Percentiles rank a stretch among this genome's conserved stretches.
Evolutionary conservation across 1,139 yeast species (phyloP).

Genomic region (Meyerozyma guilliermondii): DNA sequence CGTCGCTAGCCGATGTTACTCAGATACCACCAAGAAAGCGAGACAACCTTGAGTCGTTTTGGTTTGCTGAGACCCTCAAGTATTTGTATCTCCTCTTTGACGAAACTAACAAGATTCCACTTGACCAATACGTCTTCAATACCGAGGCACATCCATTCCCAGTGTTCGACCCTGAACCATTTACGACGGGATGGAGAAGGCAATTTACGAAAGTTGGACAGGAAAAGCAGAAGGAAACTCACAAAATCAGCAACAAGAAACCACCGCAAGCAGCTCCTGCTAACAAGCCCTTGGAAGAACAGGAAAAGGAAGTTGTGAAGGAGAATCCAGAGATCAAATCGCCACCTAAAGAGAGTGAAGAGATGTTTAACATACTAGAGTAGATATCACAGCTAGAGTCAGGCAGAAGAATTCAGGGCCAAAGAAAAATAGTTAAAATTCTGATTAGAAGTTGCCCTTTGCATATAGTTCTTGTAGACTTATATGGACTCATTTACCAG

Average conservation of each 20-base stretch:
- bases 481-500: too few species aligned
- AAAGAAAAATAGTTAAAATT: too few species aligned
- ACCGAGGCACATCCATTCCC: slow-evolving; percentile 96
- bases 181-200: slow-evolving; percentile 64
- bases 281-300: slow-evolving; percentile 34
- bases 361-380: too few species aligned
- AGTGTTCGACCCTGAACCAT: slow-evolving; percentile 48
- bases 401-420: too few species aligned
- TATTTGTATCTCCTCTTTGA: slow-evolving; percentile 81
- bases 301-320: slow-evolving; percentile 31
- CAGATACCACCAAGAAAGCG: slow-evolving; percentile 43
- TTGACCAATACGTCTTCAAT: slow-evolving; percentile 73
- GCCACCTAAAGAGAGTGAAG: too few species aligned
- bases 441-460: too few species aligned
- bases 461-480: too few species aligned
- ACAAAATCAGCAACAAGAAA: slow-evolving; percentile 23
- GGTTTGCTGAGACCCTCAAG: slow-evolving; percentile 92
- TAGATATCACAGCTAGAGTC: too few species aligned
- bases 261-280: slow-evolving; percentile 43
- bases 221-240: slow-evolving; percentile 1
- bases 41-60: slow-evolving; percentile 87
- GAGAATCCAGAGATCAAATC: slow-evolving; percentile 10
- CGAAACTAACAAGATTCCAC: slow-evolving; percentile 50
- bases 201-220: slow-evolving; percentile 4
- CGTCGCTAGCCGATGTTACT: slow-evolving; percentile 65